phyloP scores from a whole-genome alignment of 768 basidiomycete genomes.

The Pulveroboletus sp. region DNA sequence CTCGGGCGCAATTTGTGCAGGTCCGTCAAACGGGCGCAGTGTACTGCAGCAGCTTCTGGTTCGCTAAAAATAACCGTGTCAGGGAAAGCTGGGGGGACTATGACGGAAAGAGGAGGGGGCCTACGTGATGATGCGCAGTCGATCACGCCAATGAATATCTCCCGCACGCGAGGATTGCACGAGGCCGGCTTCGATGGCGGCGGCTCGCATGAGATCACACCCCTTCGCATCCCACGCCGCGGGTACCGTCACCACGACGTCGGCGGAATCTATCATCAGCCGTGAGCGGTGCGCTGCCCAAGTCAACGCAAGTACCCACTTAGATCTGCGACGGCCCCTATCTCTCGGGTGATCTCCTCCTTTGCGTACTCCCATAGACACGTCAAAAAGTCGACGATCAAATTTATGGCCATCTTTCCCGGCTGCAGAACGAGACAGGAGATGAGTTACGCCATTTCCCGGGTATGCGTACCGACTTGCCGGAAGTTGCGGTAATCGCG shows the following conservation, averaged over 20 bases:
- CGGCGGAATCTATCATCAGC: slow-evolving; percentile 59
- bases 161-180: slow-evolving; percentile 68
- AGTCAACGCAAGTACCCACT: slow-evolving; percentile 42
- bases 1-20: slow-evolving; percentile 74
- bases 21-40: slow-evolving; percentile 78
- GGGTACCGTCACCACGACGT: slow-evolving; percentile 83
- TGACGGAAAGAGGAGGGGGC: slow-evolving; percentile 7
- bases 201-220: slow-evolving; percentile 81
- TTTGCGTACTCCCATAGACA: slow-evolving; percentile 86
- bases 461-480: slow-evolving; percentile 41
- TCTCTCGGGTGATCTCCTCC: slow-evolving; percentile 81
- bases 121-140: slow-evolving; percentile 77
- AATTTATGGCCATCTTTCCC: slow-evolving; percentile 71
- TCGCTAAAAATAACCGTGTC: slow-evolving; percentile 37
- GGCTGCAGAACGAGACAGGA: slow-evolving; percentile 39
- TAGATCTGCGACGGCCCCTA: slow-evolving; percentile 81
- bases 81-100: neutral
- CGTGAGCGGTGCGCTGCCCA: neutral
- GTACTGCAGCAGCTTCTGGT: slow-evolving; percentile 86
- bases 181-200: slow-evolving; percentile 76
- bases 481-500: slow-evolving; percentile 73
- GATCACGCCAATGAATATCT: slow-evolving; percentile 74
- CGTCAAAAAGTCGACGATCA: slow-evolving; percentile 80
- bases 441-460: neutral
- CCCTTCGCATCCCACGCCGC: slow-evolving; percentile 89